phyloP scores from a whole-genome alignment of 2,329 filamentous ascomycete species.

The Xylariaceae sp. region DNA sequence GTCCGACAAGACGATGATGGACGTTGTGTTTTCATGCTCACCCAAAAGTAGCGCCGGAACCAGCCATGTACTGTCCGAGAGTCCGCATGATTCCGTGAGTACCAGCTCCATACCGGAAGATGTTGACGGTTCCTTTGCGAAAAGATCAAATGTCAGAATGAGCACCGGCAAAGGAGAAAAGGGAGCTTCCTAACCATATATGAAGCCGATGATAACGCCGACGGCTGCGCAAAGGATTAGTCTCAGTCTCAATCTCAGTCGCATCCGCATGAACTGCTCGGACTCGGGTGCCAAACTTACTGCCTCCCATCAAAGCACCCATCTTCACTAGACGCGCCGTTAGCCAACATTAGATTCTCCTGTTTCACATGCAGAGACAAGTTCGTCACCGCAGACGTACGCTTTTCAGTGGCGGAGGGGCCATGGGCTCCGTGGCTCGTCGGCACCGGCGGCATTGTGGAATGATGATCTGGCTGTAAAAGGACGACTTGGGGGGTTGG shows the following conservation, averaged over 20 bases:
- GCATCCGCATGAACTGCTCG: background rate
- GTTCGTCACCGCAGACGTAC: slow-evolving; percentile 37
- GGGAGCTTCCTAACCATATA: slow-evolving; percentile 63
- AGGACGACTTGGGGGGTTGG: background rate
- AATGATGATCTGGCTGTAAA: slow-evolving; percentile 1
- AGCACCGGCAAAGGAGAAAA: background rate
- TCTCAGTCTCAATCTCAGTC: no score
- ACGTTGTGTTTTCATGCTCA: slow-evolving; percentile 40
- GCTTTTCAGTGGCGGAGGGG: slow-evolving; percentile 66
- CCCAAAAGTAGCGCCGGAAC: slow-evolving; percentile 94
- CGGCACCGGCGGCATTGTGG: slow-evolving; percentile 51
- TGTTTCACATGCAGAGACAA: background rate
- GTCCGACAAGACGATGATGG: background rate
- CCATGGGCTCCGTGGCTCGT: slow-evolving; percentile 47
- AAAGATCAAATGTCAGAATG: slow-evolving; percentile 12
- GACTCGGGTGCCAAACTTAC: slow-evolving; percentile 51
- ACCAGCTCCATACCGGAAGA: slow-evolving; percentile 90
- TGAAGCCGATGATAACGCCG: slow-evolving; percentile 93
- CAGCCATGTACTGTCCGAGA: slow-evolving; percentile 93
- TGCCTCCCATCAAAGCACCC: slow-evolving; percentile 97
- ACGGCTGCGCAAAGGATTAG: slow-evolving; percentile 58
- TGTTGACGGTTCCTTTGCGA: slow-evolving; percentile 73
- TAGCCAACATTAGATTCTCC: slow-evolving; percentile 23
- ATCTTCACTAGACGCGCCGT: slow-evolving; percentile 69
- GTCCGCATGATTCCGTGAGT: slow-evolving; percentile 91